Evolutionary conservation across 78 protist genomes (phyloP), one percentile per base, ranked within the genome.

Genomic region (Emiliania huxleyi): DNA sequence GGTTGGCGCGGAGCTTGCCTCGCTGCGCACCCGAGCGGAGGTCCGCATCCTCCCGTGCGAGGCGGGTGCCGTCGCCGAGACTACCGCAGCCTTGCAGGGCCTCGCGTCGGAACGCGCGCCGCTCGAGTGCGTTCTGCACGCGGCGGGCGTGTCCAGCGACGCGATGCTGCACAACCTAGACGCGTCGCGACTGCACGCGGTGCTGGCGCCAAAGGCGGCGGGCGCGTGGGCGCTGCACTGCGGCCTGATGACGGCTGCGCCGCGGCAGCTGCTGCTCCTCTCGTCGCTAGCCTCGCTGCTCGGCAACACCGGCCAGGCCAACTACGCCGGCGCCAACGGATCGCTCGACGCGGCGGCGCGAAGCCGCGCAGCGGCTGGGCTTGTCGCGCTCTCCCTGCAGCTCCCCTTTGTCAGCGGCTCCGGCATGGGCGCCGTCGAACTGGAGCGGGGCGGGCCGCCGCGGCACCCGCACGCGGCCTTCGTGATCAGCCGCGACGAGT

Each of bases 291-390:
- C 87, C 11, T 92, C 94, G 0, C 23, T 83, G 6, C 46, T 95
- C 37, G 97, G 97, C 23, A 91, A 93, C 49, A 29, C 38, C 33
- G 97, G 95, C 35, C 97, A 94, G 87, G 21, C 94, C 12, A 93
- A 92, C 91, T 96, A 96, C 88, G 93, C 95, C 18, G 44, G 93
- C 49, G 96, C 96, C 84, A 96, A 96, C 94, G 90, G 93, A 40
- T 95, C 92, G 69, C 97, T 95, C 62, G 97, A 96, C 81, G 93
- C 95, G 25, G 49, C 94, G 29, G 75, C 96, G 26, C 71, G 22
- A 35, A 22, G 43, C 15, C 94, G 96, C 35, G 0, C 23, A 11
- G 38, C 48, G 15, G 26, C 18, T 29, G 96, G 96, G 38, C 35
- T 94, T 19, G 55, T 18, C 37, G 94, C 94, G 37, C 37, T 2